A percentile compares a stretch with the other conserved stretches of the same genome.
These are phyloP conservation scores for Rhinocladiella mackenziei DNA, from an alignment of 2,329 filamentous ascomycete species.

Conservation along the genomic window DNA sequence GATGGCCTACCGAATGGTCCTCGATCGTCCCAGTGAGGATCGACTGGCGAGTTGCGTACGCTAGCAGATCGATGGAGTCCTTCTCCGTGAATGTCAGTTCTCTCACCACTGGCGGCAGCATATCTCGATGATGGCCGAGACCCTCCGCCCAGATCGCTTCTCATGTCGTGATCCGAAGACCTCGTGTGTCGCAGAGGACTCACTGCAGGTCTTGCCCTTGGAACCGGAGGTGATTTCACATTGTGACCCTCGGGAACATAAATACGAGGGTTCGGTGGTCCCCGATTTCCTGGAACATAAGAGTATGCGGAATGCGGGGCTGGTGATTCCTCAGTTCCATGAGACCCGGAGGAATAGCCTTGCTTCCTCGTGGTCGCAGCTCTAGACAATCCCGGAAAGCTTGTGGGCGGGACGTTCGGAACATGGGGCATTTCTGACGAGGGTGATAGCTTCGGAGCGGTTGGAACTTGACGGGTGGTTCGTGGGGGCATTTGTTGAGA, in stretches of 20 bases:
- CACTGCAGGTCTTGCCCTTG: slow-evolving; percentile 26
- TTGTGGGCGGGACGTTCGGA: slow-evolving; percentile 29
- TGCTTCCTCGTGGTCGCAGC: slow-evolving; percentile 47
- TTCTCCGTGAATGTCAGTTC: slow-evolving; percentile 52
- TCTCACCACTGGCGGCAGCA: slow-evolving; percentile 52
- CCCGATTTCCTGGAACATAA: slow-evolving; percentile 30
- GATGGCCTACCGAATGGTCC: slow-evolving; percentile 36
- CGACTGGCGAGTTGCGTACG: slow-evolving; percentile 48
- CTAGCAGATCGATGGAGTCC: slow-evolving; percentile 52
- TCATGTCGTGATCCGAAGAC: slow-evolving; percentile 33
- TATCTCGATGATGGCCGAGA: slow-evolving; percentile 52
- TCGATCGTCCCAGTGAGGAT: slow-evolving; percentile 29
- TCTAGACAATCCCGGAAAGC: slow-evolving; percentile 37
- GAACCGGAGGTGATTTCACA: slow-evolving; percentile 20
- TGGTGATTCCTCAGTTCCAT: slow-evolving; percentile 58
- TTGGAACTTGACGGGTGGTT: slow-evolving; percentile 22
- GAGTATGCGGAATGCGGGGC: slow-evolving; percentile 49
- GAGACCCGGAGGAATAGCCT: slow-evolving; percentile 56
- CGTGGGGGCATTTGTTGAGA: slow-evolving; percentile 23
- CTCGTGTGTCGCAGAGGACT: slow-evolving; percentile 38
- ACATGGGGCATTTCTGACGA: slow-evolving; percentile 33
- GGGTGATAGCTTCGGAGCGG: slow-evolving; percentile 23
- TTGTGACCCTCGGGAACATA: slow-evolving; percentile 18
- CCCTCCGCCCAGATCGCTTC: slow-evolving; percentile 41
- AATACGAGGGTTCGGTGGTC: slow-evolving; percentile 12